Evolutionary conservation across 106 monocot genomes (phyloP).

Genomic region (Chionographis japonica): DNA sequence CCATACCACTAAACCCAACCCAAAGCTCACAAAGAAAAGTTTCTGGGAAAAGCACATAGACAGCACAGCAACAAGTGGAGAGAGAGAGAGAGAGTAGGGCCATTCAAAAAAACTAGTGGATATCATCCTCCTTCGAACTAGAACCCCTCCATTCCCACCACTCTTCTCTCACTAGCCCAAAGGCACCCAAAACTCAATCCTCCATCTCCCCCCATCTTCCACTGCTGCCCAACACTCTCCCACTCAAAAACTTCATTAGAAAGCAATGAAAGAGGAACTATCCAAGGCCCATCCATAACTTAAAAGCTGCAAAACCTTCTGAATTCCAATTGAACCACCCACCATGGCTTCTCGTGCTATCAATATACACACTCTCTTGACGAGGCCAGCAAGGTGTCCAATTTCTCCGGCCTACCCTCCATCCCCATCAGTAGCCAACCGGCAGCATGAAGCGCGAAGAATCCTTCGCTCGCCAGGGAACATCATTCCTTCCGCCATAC

Average conservation of each 20-base stretch:
- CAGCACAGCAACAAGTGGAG: no score
- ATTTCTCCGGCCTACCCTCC: neutral
- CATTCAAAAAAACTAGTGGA: slow-evolving; percentile 10
- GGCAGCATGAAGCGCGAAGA: slow-evolving; percentile 2
- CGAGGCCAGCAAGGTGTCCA: slow-evolving; percentile 15
- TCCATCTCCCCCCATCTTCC: neutral
- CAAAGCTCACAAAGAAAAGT: no score
- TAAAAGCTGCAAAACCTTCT: neutral
- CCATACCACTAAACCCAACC: no score
- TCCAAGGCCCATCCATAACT: no score
- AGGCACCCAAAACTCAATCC: no score
- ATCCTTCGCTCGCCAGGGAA: neutral
- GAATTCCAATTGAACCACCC: neutral
- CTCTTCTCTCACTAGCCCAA: neutral
- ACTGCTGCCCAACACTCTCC: neutral
- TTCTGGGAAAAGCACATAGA: no score
- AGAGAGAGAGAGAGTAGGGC: no score
- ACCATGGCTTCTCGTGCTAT: slow-evolving; percentile 39
- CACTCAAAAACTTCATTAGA: neutral
- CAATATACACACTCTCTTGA: slow-evolving; percentile 23
- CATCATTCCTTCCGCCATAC: slow-evolving; percentile 12
- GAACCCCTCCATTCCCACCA: slow-evolving; percentile 12
- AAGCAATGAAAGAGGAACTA: no score
- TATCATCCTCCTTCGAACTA: slow-evolving; percentile 8
- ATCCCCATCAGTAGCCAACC: neutral